Base-by-base conservation (phyloP, 768 basidiomycete species). In the Suillus clintonianus region DNA sequence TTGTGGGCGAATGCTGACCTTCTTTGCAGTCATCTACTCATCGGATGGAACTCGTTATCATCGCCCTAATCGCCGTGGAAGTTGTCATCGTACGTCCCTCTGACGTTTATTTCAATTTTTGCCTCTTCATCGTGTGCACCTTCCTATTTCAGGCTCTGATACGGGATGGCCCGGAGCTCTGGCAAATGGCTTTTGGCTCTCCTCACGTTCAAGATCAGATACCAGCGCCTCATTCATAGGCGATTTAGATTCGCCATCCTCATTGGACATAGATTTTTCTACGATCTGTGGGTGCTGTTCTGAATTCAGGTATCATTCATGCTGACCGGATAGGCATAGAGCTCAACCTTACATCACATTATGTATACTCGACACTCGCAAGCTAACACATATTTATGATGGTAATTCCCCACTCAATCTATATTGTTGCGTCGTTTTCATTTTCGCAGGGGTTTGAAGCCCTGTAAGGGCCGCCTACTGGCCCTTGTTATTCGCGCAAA, bases 11-110 rank as follows among this genome's bases (percentile, higher is more conserved):
- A 48, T 19, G 58, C 65, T 24, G 63, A 34, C 19, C 11, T 57
- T 57, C n/a, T 55, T 56, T 65, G 11, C 69, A 97, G 92, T 92
- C 94, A 4, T 93, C 92, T 5, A 86, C 84, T 3, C 94, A 97
- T 71, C 88, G 91, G 2, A 95, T 99, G 91, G 97, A 99, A 77
- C 81, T 97, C 5, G 91, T 98, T 65, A 98, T 98, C 73, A 99
- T 98, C 67, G 83, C 86, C 1, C 89, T 99, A 56, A 97, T 98
- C 70, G 93, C 95, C 0, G 94, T 97, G 13, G 95, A 97, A 75
- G 94, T 95, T n/a, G 81, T 94, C 69, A 91, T 97, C 57, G 95
- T 95, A 70, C 72, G 88, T 79, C 39, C 34, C 51, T 8, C 22
- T 11, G 19, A 41, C 1, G 5, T 5, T 48, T 27, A 22, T 34